Base-by-base conservation (phyloP, 2,329 filamentous ascomycete genomes). In the Teratosphaeria viscida region DNA sequence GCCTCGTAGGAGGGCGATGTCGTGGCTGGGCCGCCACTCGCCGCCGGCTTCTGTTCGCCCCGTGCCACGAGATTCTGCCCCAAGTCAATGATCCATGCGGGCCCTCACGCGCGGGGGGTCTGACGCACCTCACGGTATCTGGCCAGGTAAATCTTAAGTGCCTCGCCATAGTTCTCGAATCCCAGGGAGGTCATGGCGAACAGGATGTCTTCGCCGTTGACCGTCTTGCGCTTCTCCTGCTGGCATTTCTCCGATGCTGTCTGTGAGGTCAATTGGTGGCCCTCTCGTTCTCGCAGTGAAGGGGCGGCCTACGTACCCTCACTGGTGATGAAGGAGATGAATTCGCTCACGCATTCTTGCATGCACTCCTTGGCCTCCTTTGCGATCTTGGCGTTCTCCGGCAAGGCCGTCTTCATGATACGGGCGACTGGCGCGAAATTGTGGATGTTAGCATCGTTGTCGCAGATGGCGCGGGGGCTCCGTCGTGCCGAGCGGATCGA, bases 321-420 rank as follows among this genome's bases (percentile, higher is more conserved):
- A 75, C 92, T 97, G 39, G 94, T 99, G 73, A 99, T 97, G 81
- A 99, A 99, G 6, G 90, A 96, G 79, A 99, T 99, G 76, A 99
- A 99, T 78, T 99, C 94, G 85, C 92, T 96, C 61, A 99, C 94
- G 73, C 94, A 99, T 76, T 99, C 94, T 76, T 99, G 94, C 94
- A 99, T 97, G 78, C 94, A 99, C 75, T 99, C 94, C 76, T 99
- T 99, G 59, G 94, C 94, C 74, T 99, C 94, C 74, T 99, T 99
- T 32, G 72, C 71, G 55, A 99, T 99, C 78, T 99, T 99, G 67
- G 94, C 94, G 72, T 99, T 99, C 66, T 99, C 94, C 57, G 94
- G 94, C 55, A 99, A 82, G 6, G 94, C 94, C 69, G 91, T 88
- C 77, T 99, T 99, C 94, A 99, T 99, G 75, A 99, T 97, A 60